Conservation (phyloP, 306 rosid species). For the Fragaria nilgerrensis region DNA sequence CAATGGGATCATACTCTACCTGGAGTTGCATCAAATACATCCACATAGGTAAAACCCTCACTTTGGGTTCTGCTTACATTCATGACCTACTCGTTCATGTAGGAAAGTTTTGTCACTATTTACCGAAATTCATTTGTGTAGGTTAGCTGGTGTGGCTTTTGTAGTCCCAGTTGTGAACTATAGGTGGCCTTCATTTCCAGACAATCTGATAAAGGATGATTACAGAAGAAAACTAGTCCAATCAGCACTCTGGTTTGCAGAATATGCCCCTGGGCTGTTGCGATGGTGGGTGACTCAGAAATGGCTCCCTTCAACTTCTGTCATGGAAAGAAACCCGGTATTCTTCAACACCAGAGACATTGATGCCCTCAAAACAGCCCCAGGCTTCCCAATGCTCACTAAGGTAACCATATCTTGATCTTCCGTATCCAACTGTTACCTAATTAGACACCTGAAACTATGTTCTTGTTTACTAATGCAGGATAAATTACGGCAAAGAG, state of each 20-base stretch:
- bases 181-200: conserved; percentile 82
- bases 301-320: conserved; percentile 93
- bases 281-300: conserved; percentile 86
- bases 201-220: conserved; percentile 58
- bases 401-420: conserved; percentile 44
- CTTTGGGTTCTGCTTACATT: neutral
- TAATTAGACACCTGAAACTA: conserved; percentile 8
- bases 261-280: conserved; percentile 53
- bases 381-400: conserved; percentile 90
- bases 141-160: conserved; percentile 80
- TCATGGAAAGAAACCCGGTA: conserved; percentile 60
- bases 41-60: conserved; percentile 59
- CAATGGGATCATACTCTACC: conserved; percentile 82
- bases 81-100: neutral
- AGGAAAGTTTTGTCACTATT: neutral
- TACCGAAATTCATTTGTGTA: conserved; percentile 39
- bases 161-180: conserved; percentile 83
- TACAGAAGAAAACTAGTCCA: conserved; percentile 55
- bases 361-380: conserved; percentile 60
- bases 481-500: conserved; percentile 54
- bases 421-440: neutral
- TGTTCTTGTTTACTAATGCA: conserved; percentile 31
- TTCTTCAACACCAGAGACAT: conserved; percentile 76
- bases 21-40: conserved; percentile 92
- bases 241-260: conserved; percentile 58